Base-by-base conservation (phyloP, 2,329 filamentous ascomycete species). In the Drechslera avenae region DNA sequence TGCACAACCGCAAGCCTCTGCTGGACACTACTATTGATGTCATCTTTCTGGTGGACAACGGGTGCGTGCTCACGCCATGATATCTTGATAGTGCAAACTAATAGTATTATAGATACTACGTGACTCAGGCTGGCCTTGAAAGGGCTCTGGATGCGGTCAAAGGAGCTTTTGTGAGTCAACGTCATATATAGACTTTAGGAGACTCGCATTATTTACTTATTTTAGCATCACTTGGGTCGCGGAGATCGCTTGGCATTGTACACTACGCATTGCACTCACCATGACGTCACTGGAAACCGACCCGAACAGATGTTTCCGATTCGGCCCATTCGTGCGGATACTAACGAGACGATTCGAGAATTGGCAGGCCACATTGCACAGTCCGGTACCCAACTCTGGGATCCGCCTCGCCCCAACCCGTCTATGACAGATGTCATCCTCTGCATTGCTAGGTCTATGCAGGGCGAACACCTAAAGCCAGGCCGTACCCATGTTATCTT, bases 31-130 rank as follows among this genome's bases (percentile, higher is more conserved):
- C 51, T 6, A 53, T 75, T 14, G 72, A 75, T 55, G 50, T 74
- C 4, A 53, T 73, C 5, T 61, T 75, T 17, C 51, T 76, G 16
- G 55, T 76, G 28, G 73, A 76, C 50, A 75, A 74, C 42, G 68
- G 69, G 71, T 74, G 57, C 54, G 51, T 47, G 30, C 13, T 5
- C 7, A n/a, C 5, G 9, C 13, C 12, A 14, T 17, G 17, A 23
- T 18, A 13, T 10, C 16, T 30, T 12, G 4, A 18, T 5, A 13
- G 36, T 31, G 13, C 17, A 18, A 19, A 33, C 50, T 59, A 30
- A 60, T 34, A 28, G 5, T 13, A 2, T 35, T 35, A 17, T 21
- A 71, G 67, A 1, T 69, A 68, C 47, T 68, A 69, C 32, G 67
- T 68, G 14, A 66, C 62, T 16, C 54, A 54, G 10, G 59, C 64